These are phyloP conservation scores for Colletotrichum orbiculare DNA, from an alignment of 2,329 filamentous ascomycete genomes.

Conservation along the genomic window DNA sequence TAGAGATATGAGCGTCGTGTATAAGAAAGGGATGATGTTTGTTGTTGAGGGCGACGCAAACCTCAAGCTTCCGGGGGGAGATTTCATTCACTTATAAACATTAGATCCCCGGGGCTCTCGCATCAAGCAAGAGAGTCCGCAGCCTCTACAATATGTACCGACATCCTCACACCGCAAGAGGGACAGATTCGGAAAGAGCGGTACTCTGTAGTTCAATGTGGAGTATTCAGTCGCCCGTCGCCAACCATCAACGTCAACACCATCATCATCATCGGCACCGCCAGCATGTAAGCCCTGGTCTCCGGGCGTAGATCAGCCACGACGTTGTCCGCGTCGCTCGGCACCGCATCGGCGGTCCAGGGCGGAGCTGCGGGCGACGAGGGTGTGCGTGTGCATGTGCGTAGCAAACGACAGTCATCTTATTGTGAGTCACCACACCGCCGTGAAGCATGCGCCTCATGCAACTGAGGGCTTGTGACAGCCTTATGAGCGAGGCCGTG, in stretches of 20 bases:
- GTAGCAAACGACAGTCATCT: not conserved
- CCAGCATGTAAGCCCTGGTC: conserved; percentile 19
- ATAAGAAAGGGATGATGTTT: not conserved
- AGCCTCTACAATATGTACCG: too few relatives aligned
- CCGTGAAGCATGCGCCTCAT: too few relatives aligned
- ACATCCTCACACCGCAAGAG: too few relatives aligned
- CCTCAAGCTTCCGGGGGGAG: conserved; percentile 2
- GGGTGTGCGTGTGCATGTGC: not conserved
- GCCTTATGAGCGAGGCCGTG: too few relatives aligned
- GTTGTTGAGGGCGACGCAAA: not conserved
- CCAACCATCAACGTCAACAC: conserved; percentile 7
- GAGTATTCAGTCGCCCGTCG: not conserved
- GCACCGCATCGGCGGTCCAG: too few relatives aligned
- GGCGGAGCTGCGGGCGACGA: too few relatives aligned
- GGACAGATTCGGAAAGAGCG: too few relatives aligned
- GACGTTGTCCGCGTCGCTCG: not conserved
- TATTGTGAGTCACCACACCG: too few relatives aligned
- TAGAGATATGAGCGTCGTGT: too few relatives aligned
- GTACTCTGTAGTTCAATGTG: not conserved
- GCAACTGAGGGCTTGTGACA: too few relatives aligned
- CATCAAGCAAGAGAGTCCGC: not conserved
- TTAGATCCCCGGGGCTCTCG: not conserved
- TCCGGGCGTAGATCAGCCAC: conserved; percentile 1
- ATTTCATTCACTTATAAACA: conserved; percentile 25
- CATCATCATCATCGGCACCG: conserved; percentile 4